Evolutionary conservation across 2,329 filamentous ascomycete species (phyloP), one percentile per base, ranked within the genome.

Genomic region (Colletotrichum sublineola): DNA sequence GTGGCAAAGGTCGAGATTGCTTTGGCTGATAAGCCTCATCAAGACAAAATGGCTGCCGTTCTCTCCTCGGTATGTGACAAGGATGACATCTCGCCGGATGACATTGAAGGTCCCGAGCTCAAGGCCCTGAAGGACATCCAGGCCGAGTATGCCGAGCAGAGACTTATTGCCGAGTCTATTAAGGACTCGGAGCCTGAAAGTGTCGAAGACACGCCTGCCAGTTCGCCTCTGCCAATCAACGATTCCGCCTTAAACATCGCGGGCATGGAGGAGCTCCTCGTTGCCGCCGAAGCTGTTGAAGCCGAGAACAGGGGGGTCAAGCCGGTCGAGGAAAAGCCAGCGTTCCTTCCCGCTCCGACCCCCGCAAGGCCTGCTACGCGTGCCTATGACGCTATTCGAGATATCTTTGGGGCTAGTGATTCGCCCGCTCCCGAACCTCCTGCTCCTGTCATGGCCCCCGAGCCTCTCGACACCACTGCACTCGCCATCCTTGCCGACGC

Each of bases 31-130:
- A 73, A 67, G 48, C 66, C 67, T n/a, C 33, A 70, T 29, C 63
- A 66, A 18, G 67, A 68, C n/a, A 56, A 24, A 24, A 68, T 85
- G 62, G 77, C 75, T 24, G 77, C 79, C 8, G 76, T 79, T 5
- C 73, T 85, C 61, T 76, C 80, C 44, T 79, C 80, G 11, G 82
- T 84, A 73, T 84, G 82, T 77, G 83, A 81, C 69, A 65, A 79
- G 38, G 75, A 77, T 4, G 76, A 78, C 2, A 77, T 84, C n/a
- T 74, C 79, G 12, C 50, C 71, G 2, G 78, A 81, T 9, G 82
- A 83, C 8, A 72, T 83, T 9, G 81, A 80, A 55, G 65, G 81
- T 12, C 78, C 77, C 5, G 75, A 82, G 4, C 77, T 80, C 18
- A 78, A 81, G 31, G 77, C 81, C 40, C 76, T 83, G 38, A 80